These are phyloP conservation scores for Macrotyloma uniflorum DNA, from an alignment of 306 rosid species.

Conservation along the genomic window DNA sequence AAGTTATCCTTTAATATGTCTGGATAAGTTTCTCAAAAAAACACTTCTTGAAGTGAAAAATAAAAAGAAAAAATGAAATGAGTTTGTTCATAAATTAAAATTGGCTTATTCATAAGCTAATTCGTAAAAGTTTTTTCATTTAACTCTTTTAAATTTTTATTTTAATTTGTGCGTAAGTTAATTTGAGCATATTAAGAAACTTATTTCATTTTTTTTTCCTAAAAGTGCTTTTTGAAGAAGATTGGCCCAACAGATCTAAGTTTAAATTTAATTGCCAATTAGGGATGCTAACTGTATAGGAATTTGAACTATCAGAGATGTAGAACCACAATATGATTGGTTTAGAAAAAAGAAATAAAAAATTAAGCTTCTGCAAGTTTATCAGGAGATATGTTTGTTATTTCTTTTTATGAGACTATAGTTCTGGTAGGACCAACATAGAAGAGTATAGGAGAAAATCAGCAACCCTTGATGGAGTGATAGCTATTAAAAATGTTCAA, in stretches of 20 bases:
- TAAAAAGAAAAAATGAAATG: too few relatives aligned
- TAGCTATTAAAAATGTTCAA: conserved; percentile 30
- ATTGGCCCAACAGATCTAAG: neutral
- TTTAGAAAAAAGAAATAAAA: too few relatives aligned
- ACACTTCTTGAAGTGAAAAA: too few relatives aligned
- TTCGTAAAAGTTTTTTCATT: too few relatives aligned
- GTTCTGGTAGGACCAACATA: conserved; percentile 33
- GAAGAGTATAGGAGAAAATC: conserved; percentile 23
- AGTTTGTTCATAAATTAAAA: too few relatives aligned
- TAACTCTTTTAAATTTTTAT: too few relatives aligned
- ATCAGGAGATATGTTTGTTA: neutral
- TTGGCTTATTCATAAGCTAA: too few relatives aligned
- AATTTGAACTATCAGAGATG: neutral
- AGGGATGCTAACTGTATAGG: neutral
- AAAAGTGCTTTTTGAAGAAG: too few relatives aligned
- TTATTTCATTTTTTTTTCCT: too few relatives aligned
- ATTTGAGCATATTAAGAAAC: too few relatives aligned
- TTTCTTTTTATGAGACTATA: neutral
- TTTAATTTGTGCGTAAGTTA: too few relatives aligned
- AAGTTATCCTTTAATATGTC: neutral
- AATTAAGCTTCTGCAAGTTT: conserved; percentile 6
- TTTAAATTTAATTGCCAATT: neutral
- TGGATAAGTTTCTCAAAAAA: too few relatives aligned
- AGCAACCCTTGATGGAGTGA: neutral
- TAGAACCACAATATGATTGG: neutral